Base-by-base conservation (phyloP, 805 yeast species). In the Metschnikowia vanudenii region DNA sequence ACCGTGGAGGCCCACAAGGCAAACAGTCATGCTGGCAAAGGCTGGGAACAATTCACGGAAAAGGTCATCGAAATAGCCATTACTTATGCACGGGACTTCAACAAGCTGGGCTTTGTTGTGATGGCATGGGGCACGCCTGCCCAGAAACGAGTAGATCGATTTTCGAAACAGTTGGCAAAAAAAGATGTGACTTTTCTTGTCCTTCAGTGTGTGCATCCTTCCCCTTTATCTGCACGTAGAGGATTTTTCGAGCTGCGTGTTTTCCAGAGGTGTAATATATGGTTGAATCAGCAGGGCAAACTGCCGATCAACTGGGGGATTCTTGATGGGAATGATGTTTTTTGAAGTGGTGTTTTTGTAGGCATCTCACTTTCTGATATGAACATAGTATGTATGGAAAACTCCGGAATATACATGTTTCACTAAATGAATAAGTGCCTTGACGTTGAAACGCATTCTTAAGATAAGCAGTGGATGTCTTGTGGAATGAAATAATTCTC, bases 1-100 rank as follows among this genome's bases (percentile, higher is more conserved):
- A 94, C 98, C 0, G 99, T 94, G 0, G 84, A 84, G 49, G 96
- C 96, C 0, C 97, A 92, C 61, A 81, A 83, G 59, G 96, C 99
- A 10, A 89, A 90, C 59, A 89, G 97, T 11, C 99, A 94, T 61
- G 81, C 97, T 0, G 80, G 82, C 29, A 74, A 75, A 55, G 99
- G 99, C 0, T 94, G 99, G 99, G 97, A 91, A 59, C 71, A 69
- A 30, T 90, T 94, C 62, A 94, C 99, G 0, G 88, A 80, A 58
- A 74, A 79, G 28, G 89, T 83, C 1, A 76, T 94, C 12, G 68
- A 73, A 32, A 57, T 68, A 1, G 74, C 85, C 31, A 67, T 84
- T 9, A 61, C 72, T 13, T 75, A 74, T 54, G 80, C 81, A 37
- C 52, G 61, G 8, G 62, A 72, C 10, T 37, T 48, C 3, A 45